Evolutionary conservation across 768 basidiomycete species (phyloP).

Genomic region (Russula foetens): DNA sequence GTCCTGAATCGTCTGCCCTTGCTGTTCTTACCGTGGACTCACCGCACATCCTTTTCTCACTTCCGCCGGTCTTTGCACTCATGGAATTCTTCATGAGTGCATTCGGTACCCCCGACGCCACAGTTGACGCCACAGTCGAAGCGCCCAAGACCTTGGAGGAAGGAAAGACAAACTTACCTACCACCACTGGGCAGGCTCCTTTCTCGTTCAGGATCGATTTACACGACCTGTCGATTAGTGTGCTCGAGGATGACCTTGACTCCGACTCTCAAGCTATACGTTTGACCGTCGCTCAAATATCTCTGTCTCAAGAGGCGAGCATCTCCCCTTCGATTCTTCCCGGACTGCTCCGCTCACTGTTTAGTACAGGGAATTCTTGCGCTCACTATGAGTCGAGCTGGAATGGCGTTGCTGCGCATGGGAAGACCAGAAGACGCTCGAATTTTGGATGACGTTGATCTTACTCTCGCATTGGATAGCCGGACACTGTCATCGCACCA

Average conservation of each 20-base stretch:
- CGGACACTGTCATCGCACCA: slow-evolving; percentile 59
- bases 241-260: slow-evolving; percentile 80
- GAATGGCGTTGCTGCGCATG: slow-evolving; percentile 94
- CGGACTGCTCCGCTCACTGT: neutral
- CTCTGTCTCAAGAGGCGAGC: slow-evolving; percentile 85
- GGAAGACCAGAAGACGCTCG: slow-evolving; percentile 78
- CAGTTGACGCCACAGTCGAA: slow-evolving; percentile 16
- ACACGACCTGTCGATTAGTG: slow-evolving; percentile 79
- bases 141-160: slow-evolving; percentile 17
- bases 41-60: slow-evolving; percentile 84
- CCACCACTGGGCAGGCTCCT: slow-evolving; percentile 16
- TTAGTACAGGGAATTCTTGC: slow-evolving; percentile 63
- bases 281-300: slow-evolving; percentile 72
- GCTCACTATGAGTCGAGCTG: slow-evolving; percentile 68
- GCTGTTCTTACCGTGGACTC: slow-evolving; percentile 86
- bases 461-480: slow-evolving; percentile 82
- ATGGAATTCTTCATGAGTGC: slow-evolving; percentile 73
- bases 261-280: slow-evolving; percentile 78
- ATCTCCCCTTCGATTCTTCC: neutral
- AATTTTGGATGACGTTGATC: slow-evolving; percentile 87
- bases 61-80: slow-evolving; percentile 87
- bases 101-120: slow-evolving; percentile 26
- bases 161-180: neutral
- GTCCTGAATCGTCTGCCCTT: slow-evolving; percentile 46
- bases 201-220: slow-evolving; percentile 77